Conservation (phyloP, 148 eudicot species). For the Cornus kousa region DNA sequence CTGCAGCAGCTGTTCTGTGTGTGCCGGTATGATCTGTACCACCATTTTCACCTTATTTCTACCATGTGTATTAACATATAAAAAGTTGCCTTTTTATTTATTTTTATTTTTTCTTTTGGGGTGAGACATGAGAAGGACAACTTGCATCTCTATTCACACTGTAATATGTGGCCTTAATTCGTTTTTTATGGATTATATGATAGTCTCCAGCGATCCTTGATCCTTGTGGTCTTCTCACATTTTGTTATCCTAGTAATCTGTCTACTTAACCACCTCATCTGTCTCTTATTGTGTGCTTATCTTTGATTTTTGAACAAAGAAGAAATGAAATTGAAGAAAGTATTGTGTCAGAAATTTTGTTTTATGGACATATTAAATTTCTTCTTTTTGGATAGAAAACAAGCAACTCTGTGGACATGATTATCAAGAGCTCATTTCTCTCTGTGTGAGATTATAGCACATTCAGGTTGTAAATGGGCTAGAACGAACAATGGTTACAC, state of each 20-base stretch:
- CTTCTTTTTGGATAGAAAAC: too few species aligned
- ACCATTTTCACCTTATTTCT: neutral
- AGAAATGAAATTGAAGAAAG: neutral
- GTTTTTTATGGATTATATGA: neutral
- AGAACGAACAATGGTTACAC: too few species aligned
- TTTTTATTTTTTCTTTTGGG: too few species aligned
- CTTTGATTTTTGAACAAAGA: neutral
- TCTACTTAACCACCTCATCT: neutral
- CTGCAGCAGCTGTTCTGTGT: conserved; percentile 65
- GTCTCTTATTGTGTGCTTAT: too few species aligned
- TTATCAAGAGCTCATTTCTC: too few species aligned
- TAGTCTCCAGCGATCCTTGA: neutral
- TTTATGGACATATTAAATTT: neutral
- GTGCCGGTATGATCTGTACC: conserved; percentile 48
- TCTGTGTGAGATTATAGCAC: too few species aligned
- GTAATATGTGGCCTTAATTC: neutral
- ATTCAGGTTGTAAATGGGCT: too few species aligned
- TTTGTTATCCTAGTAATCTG: neutral
- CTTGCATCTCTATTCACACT: neutral
- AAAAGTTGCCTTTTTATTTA: too few species aligned
- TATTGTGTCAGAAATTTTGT: neutral
- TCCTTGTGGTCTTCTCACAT: neutral
- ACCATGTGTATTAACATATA: neutral
- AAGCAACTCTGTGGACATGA: too few species aligned
- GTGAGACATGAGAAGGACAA: too few species aligned